Conservation (phyloP, 1,284 basidiomycete genomes). For the Malassezia psittaci region DNA sequence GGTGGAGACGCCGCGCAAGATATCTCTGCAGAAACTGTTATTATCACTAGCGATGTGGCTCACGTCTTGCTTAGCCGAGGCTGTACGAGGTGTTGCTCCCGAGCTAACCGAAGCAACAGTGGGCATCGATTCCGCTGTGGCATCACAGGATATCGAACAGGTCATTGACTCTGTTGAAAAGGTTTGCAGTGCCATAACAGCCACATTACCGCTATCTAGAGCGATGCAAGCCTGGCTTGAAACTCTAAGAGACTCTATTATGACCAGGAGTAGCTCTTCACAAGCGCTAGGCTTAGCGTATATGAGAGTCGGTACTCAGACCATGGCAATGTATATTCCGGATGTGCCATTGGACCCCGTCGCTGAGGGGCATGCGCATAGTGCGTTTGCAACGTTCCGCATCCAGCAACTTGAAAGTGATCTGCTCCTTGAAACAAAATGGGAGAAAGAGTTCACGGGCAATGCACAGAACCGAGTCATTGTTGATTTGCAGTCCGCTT, state of each 20-base stretch:
- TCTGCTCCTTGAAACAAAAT: conserved; percentile 55
- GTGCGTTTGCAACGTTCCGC: conserved; percentile 51
- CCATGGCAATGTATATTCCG: conserved; percentile 70
- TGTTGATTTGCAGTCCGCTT: conserved; percentile 40
- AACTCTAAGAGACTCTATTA: conserved; percentile 4
- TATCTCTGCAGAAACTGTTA: neutral
- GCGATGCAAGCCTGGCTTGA: conserved; percentile 7
- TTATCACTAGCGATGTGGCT: neutral
- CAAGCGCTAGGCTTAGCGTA: conserved; percentile 55
- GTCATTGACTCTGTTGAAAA: neutral
- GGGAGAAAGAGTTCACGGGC: conserved; percentile 60
- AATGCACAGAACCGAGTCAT: conserved; percentile 54
- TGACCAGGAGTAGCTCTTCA: neutral
- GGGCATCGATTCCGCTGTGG: neutral
- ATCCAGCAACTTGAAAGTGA: conserved; percentile 53
- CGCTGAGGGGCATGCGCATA: conserved; percentile 57
- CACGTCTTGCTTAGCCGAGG: neutral
- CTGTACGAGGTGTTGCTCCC: neutral
- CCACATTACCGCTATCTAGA: neutral
- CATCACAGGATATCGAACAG: neutral
- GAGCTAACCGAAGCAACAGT: neutral
- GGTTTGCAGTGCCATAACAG: neutral
- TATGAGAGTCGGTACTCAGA: conserved; percentile 57
- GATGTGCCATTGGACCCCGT: conserved; percentile 79
- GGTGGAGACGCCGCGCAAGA: neutral